Conservation (phyloP, 257 asterid genomes). For the Fraxinus pennsylvanica region DNA sequence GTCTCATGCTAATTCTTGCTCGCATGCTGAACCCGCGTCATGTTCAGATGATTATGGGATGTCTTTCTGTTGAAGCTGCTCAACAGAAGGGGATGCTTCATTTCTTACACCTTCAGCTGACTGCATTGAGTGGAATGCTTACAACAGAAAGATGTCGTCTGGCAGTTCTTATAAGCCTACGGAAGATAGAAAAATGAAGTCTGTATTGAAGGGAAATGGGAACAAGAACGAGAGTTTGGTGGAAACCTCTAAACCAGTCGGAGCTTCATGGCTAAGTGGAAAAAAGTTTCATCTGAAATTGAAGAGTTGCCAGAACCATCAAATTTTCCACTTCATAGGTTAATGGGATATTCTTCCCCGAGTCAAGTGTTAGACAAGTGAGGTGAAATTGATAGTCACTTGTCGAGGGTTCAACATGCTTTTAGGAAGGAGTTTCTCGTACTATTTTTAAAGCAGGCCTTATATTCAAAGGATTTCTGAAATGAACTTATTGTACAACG, state of each 20-base stretch:
- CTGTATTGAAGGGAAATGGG: conserved; percentile 30
- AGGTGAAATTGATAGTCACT: background rate
- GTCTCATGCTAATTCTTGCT: conserved; percentile 31
- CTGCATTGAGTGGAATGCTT: conserved; percentile 25
- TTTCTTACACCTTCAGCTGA: conserved; percentile 24
- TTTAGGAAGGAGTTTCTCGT: too few relatives aligned
- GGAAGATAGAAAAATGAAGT: conserved; percentile 60
- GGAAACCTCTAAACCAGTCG: conserved; percentile 34
- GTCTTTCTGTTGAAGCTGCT: conserved; percentile 50
- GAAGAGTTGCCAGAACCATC: conserved; percentile 43
- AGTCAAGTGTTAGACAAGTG: conserved; percentile 55
- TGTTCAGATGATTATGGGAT: conserved; percentile 59
- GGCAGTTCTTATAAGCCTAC: conserved; percentile 27
- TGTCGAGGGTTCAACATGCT: too few relatives aligned
- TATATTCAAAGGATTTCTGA: too few relatives aligned
- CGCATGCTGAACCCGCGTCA: conserved; percentile 45
- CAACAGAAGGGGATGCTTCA: conserved; percentile 53
- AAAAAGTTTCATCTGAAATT: conserved; percentile 48
- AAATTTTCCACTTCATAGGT: conserved; percentile 70
- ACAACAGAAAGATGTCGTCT: conserved; percentile 50
- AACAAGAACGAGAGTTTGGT: conserved; percentile 7
- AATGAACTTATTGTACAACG: too few relatives aligned
- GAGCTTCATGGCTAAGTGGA: conserved; percentile 38
- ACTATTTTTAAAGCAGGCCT: too few relatives aligned
- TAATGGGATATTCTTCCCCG: conserved; percentile 80